phyloP scores from a whole-genome alignment of 495 filamentous ascomycete genomes.

The Jackrogersella multiformis region DNA sequence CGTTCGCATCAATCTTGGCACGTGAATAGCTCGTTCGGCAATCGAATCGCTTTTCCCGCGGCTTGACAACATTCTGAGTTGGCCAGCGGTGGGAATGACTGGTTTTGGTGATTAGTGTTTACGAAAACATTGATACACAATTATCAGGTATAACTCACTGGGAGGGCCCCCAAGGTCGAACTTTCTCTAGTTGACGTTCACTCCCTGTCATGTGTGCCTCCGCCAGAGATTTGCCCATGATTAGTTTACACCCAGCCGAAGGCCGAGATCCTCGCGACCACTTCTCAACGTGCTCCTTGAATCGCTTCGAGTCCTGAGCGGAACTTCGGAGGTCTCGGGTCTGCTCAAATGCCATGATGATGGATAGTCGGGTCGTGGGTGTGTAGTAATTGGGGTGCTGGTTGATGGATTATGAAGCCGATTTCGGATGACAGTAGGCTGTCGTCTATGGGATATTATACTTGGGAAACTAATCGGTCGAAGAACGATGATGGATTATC shows the following conservation, averaged over 20 bases:
- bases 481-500: constrained; percentile 14
- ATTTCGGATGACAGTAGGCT: background rate
- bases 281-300: constrained; percentile 54
- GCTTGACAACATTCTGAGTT: constrained; percentile 53
- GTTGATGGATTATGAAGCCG: constrained; percentile 2
- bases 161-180: constrained; percentile 39
- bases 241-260: constrained; percentile 37
- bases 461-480: background rate
- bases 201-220: constrained; percentile 26
- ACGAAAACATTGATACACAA: constrained; percentile 18
- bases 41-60: constrained; percentile 30
- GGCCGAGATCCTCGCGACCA: constrained; percentile 51
- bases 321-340: constrained; percentile 55
- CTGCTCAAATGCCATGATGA: constrained; percentile 47
- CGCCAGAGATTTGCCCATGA: background rate
- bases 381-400: background rate
- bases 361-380: constrained; percentile 1
- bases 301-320: constrained; percentile 54
- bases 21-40: constrained; percentile 31
- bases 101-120: constrained; percentile 14
- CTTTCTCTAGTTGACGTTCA: constrained; percentile 44
- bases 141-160: constrained; percentile 37
- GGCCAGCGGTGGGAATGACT: constrained; percentile 34
- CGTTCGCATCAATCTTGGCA: constrained; percentile 43
- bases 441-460: constrained; percentile 9